Percentiles rank a stretch among this genome's conserved stretches.
Evolutionary conservation across 768 basidiomycete species (phyloP).

Genomic region (Udeniomyces megalosporus): DNA sequence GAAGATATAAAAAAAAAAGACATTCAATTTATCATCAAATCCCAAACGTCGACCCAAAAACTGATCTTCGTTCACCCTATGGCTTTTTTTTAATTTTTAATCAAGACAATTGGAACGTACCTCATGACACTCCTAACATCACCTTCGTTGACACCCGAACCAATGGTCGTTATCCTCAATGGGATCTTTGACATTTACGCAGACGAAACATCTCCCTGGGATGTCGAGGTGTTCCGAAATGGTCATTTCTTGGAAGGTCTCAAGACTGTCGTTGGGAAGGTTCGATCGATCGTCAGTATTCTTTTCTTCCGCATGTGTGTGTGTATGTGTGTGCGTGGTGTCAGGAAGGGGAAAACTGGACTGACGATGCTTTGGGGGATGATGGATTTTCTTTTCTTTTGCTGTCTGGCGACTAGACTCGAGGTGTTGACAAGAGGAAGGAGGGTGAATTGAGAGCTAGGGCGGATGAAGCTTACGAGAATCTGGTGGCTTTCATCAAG

Average conservation of each 20-base stretch:
- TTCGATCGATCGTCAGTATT: slow-evolving; percentile 28
- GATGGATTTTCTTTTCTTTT: background rate
- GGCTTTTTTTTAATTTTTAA: background rate
- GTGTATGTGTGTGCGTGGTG: too few species aligned
- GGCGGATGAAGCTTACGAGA: slow-evolving; percentile 33
- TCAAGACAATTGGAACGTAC: slow-evolving; percentile 26
- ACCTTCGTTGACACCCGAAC: slow-evolving; percentile 36
- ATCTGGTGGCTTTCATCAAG: slow-evolving; percentile 32
- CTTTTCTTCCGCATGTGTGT: background rate
- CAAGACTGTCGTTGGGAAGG: slow-evolving; percentile 22
- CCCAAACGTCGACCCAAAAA: too few species aligned
- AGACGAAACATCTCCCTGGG: slow-evolving; percentile 65
- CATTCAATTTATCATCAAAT: too few species aligned
- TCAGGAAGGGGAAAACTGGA: too few species aligned
- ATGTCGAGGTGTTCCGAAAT: slow-evolving; percentile 56
- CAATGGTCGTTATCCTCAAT: slow-evolving; percentile 59
- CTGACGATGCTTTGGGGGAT: too few species aligned
- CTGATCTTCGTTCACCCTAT: too few species aligned
- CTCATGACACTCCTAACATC: slow-evolving; percentile 21
- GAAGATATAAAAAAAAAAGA: too few species aligned
- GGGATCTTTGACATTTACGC: slow-evolving; percentile 86
- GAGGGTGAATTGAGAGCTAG: slow-evolving; percentile 26
- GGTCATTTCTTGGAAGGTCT: slow-evolving; percentile 44
- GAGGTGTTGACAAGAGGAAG: slow-evolving; percentile 32
- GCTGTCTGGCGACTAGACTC: slow-evolving; percentile 22